Evolutionary conservation across 768 basidiomycete species (phyloP).

Genomic region (Daedalea quercina): DNA sequence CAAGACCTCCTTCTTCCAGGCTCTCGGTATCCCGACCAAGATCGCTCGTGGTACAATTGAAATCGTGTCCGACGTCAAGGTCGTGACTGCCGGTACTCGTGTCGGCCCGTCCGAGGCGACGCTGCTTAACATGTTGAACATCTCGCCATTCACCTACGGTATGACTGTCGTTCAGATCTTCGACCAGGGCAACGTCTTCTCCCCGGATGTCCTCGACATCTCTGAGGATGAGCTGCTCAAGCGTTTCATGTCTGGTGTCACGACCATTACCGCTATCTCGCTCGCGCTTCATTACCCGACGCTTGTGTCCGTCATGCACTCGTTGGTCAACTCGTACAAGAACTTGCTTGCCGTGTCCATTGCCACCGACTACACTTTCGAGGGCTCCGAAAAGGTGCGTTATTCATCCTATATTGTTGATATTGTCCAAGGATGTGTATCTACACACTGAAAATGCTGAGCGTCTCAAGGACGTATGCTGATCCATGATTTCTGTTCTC

Average conservation of each 20-base stretch:
- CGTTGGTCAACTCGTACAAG: conserved; percentile 99
- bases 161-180: conserved; percentile 98
- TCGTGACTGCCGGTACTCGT: conserved; percentile 86
- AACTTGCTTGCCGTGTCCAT: conserved; percentile 88
- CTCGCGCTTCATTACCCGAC: conserved; percentile 96
- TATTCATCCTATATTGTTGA: conserved; percentile 1
- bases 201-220: conserved; percentile 86
- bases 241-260: conserved; percentile 89
- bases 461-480: conserved; percentile 37
- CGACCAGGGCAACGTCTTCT: conserved; percentile 89
- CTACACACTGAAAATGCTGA: conserved; percentile 87
- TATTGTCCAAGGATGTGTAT: conserved; percentile 26
- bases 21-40: conserved; percentile 98
- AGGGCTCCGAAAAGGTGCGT: conserved; percentile 86
- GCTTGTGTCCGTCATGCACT: conserved; percentile 87
- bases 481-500: conserved; percentile 13
- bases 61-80: conserved; percentile 96
- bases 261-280: conserved; percentile 93
- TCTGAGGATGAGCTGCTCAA: conserved; percentile 87
- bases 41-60: conserved; percentile 99
- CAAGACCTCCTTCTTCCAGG: conserved; percentile 99
- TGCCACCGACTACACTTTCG: conserved; percentile 91
- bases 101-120: conserved; percentile 98
- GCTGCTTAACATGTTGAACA: conserved; percentile 98
- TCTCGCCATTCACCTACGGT: conserved; percentile 99